Base-by-base conservation (phyloP, 139 green algal genomes). In the Closterium sp. region DNA sequence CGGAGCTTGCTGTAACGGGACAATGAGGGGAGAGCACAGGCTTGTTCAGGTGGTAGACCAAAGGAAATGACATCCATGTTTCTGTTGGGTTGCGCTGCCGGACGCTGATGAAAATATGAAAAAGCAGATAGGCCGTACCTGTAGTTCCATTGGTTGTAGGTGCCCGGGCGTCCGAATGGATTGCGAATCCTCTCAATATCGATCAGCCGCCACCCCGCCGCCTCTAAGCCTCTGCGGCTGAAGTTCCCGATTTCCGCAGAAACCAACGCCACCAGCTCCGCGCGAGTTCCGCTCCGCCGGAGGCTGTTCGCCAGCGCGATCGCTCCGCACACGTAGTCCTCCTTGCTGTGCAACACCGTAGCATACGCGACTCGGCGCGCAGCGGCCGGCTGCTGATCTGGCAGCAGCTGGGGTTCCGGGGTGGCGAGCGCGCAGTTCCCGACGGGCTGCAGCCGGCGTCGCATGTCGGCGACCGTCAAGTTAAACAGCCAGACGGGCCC, bases 331-430 rank as follows among this genome's bases (percentile, higher is more conserved):
- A 45, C 89, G 22, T 91, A 79, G 17, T 79, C 89, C 6, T 27
- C 31, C 89, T 28, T 91, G 31, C 22, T 88, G 31, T 91, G 84
- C 2, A 91, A 42, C 34, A 91, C 22, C n/a, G 89, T 91, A 91
- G 29, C 73, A 22, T 88, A 91, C 34, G 89, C 89, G 17, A 79
- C 62, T 79, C 13, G 62, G 62, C 17, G 13, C 62, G 62, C 62
- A 27, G 62, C 13, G 62, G 62, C 62, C 17, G 62, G 62, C 17
- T 79, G 62, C 62, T 79, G 62, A 79, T 0, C 62, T 79, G 62
- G 62, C 62, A 79, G 62, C 62, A 5, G 62, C 62, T 79, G 62
- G 62, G 62, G 62, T 24, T 79, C 62, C 17, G 62, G 62, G 19
- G 62, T 79, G 62, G 62, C 62, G 62, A 79, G 62, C 62, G 62